Conservation (phyloP, 805 yeast species). For the Cyberlindnera saturnus region DNA sequence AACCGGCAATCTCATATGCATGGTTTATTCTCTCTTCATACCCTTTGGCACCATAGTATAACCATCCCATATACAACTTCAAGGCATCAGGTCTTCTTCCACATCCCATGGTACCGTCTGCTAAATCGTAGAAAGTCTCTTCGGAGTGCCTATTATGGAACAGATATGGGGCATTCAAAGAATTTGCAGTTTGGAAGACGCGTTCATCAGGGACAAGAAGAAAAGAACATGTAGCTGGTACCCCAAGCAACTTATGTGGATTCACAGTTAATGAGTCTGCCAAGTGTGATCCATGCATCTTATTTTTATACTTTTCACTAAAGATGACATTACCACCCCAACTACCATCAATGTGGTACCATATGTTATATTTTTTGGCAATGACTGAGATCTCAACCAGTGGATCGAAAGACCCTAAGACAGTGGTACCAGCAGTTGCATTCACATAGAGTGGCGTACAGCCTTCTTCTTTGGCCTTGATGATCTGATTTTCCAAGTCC, state of each 20-base stretch:
- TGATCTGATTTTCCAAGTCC: conserved; percentile 41
- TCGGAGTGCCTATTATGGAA: conserved; percentile 52
- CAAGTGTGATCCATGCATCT: conserved; percentile 51
- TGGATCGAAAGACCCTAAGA: conserved; percentile 77
- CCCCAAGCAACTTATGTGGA: conserved; percentile 89
- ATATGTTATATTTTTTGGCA: conserved; percentile 48
- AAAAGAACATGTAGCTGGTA: conserved; percentile 72
- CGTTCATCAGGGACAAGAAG: conserved; percentile 63
- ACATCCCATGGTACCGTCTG: conserved; percentile 90
- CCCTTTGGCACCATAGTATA: conserved; percentile 69
- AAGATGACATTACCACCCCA: conserved; percentile 88
- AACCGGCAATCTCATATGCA: conserved; percentile 59
- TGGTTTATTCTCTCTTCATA: conserved; percentile 64
- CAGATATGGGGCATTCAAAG: conserved; percentile 72
- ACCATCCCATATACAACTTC: conserved; percentile 75
- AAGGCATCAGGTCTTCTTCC: conserved; percentile 81
- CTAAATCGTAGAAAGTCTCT: conserved; percentile 62
- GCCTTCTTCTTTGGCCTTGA: conserved; percentile 42
- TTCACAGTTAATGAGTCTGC: conserved; percentile 77
- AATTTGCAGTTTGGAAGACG: conserved; percentile 64
- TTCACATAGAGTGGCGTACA: conserved; percentile 68
- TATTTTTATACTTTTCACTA: conserved; percentile 38
- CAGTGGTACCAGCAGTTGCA: conserved; percentile 88
- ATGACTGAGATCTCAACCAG: conserved; percentile 47
- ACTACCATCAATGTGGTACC: conserved; percentile 86